These are phyloP conservation scores for Vinca minor DNA, from an alignment of 257 asterid species.

Conservation along the genomic window DNA sequence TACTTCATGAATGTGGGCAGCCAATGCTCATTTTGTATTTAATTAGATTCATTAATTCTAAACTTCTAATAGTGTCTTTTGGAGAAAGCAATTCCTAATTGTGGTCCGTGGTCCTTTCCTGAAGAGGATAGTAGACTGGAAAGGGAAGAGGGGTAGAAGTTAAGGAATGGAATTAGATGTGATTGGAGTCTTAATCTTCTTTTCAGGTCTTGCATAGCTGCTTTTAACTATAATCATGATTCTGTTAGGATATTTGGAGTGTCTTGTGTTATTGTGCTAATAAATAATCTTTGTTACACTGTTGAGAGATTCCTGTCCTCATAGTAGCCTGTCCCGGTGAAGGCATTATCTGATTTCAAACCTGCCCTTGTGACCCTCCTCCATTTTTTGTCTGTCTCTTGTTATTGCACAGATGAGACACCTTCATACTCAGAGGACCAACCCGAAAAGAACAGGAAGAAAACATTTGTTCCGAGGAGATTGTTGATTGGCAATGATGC, in stretches of 20 bases:
- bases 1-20: background rate
- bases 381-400: slow-evolving; percentile 12
- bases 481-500: slow-evolving; percentile 70
- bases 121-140: background rate
- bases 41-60: background rate
- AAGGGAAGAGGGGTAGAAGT: background rate
- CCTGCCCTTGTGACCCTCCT: slow-evolving; percentile 19
- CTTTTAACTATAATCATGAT: background rate
- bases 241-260: background rate
- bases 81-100: background rate
- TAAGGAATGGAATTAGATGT: background rate
- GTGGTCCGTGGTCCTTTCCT: background rate
- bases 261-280: background rate
- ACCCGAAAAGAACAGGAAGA: slow-evolving; percentile 39
- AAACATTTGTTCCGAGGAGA: slow-evolving; percentile 68
- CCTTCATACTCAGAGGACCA: slow-evolving; percentile 30
- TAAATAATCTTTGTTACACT: background rate
- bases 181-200: slow-evolving; percentile 3
- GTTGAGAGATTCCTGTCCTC: background rate
- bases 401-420: slow-evolving; percentile 43
- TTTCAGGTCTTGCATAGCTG: background rate
- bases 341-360: background rate
- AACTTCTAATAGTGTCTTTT: background rate
- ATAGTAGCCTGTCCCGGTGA: background rate
- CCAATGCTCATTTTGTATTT: background rate